Evolutionary conservation across 208 protist genomes (phyloP).

Genomic region (Trypanosoma brucei): DNA sequence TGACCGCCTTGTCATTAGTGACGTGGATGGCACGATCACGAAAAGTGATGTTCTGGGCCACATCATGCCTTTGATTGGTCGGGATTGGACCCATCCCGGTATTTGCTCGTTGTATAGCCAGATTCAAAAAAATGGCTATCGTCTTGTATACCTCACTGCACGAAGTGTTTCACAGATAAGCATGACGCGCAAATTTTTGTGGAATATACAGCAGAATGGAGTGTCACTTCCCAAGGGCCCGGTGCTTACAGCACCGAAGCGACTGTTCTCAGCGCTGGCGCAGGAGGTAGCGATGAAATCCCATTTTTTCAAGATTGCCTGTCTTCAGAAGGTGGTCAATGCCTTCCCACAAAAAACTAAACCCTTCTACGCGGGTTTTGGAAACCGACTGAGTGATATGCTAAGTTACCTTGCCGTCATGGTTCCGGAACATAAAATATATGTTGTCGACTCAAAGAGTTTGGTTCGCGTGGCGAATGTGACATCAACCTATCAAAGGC

Average conservation of each 20-base stretch:
- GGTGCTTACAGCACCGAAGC: conserved; percentile 84
- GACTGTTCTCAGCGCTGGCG: conserved; percentile 84
- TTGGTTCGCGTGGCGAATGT: conserved; percentile 72
- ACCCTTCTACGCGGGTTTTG: conserved; percentile 90
- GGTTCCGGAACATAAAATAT: conserved; percentile 80
- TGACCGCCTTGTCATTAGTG: conserved; percentile 94
- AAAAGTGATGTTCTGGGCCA: conserved; percentile 95
- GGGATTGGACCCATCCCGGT: conserved; percentile 95
- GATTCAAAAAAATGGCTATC: conserved; percentile 94
- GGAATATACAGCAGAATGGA: conserved; percentile 75
- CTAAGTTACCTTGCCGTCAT: conserved; percentile 77
- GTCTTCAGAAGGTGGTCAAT: conserved; percentile 55
- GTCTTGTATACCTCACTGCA: conserved; percentile 90
- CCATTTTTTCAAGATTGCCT: conserved; percentile 91
- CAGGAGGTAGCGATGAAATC: conserved; percentile 86
- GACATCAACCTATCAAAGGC: conserved; percentile 69
- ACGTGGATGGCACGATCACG: conserved; percentile 99
- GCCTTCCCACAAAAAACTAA: conserved; percentile 66
- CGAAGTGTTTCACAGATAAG: conserved; percentile 86
- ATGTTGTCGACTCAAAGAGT: conserved; percentile 83
- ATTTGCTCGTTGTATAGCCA: conserved; percentile 91
- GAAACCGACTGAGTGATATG: conserved; percentile 89
- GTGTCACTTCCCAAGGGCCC: conserved; percentile 75
- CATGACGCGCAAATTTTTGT: conserved; percentile 81
- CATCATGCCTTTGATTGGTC: conserved; percentile 88